phyloP scores from a whole-genome alignment of 768 basidiomycete genomes.

The Coprinellus micaceus region DNA sequence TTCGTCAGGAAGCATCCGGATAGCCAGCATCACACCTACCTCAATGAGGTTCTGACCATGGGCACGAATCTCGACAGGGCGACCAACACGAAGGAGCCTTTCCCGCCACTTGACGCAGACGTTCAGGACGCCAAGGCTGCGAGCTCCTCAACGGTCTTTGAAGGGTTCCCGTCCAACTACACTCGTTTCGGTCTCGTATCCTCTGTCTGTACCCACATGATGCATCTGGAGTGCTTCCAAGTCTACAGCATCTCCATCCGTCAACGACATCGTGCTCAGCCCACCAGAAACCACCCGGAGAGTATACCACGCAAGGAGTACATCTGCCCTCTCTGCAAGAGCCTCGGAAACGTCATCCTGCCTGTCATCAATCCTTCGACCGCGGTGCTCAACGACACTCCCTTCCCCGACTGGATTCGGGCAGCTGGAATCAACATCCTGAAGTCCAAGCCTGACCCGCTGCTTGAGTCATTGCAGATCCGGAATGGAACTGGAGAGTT shows the following conservation, averaged over 20 bases:
- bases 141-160: constrained; percentile 49
- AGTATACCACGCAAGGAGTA: constrained; percentile 91
- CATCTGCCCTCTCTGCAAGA: constrained; percentile 96
- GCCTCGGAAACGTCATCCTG: constrained; percentile 89
- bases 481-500: constrained; percentile 84
- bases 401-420: constrained; percentile 88
- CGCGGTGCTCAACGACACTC: constrained; percentile 50
- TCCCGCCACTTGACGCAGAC: constrained; percentile 52
- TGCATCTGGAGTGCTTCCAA: constrained; percentile 94
- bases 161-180: constrained; percentile 66
- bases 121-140: constrained; percentile 41
- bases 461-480: constrained; percentile 70
- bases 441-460: constrained; percentile 72
- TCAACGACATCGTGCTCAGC: constrained; percentile 82
- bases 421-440: constrained; percentile 86
- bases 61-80: constrained; percentile 64
- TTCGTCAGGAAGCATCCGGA: constrained; percentile 78
- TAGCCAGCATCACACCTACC: constrained; percentile 38
- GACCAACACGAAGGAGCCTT: constrained; percentile 23
- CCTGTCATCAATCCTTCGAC: constrained; percentile 60
- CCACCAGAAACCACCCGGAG: constrained; percentile 91
- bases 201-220: constrained; percentile 92
- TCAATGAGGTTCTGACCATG: constrained; percentile 70
- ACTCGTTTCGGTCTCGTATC: constrained; percentile 83
- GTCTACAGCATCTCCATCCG: constrained; percentile 85